Percentiles rank a stretch among this genome's conserved stretches.
These are phyloP conservation scores for Diutina siamensis DNA, from an alignment of 1,139 yeast species.

Conservation along the genomic window DNA sequence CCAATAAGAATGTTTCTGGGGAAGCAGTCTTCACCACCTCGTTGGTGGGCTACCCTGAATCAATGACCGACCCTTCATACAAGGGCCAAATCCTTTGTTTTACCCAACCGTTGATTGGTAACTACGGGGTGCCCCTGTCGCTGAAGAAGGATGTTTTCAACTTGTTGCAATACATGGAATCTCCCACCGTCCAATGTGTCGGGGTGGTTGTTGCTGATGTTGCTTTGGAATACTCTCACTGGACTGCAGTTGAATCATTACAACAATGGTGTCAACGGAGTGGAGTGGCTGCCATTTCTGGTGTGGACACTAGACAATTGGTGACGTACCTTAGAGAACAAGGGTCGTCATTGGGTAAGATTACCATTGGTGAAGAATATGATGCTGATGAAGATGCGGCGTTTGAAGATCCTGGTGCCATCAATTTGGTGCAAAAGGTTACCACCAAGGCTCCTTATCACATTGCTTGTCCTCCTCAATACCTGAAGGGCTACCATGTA, in stretches of 20 bases:
- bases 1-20: slow-evolving; percentile 82
- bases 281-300: slow-evolving; percentile 93
- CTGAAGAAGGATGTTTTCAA: slow-evolving; percentile 71
- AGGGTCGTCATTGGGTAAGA: slow-evolving; percentile 87
- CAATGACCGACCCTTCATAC: slow-evolving; percentile 97
- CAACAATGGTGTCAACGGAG: slow-evolving; percentile 95
- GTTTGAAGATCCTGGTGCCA: slow-evolving; percentile 82
- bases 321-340: slow-evolving; percentile 89
- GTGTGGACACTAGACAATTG: slow-evolving; percentile 92
- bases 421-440: slow-evolving; percentile 86
- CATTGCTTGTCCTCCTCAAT: slow-evolving; percentile 52
- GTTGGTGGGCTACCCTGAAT: slow-evolving; percentile 94
- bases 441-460: slow-evolving; percentile 95
- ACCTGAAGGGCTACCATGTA: slow-evolving; percentile 54
- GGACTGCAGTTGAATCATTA: slow-evolving; percentile 97
- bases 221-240: slow-evolving; percentile 89
- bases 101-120: slow-evolving; percentile 95
- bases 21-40: slow-evolving; percentile 98
- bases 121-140: slow-evolving; percentile 93
- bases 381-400: slow-evolving; percentile 90
- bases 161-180: slow-evolving; percentile 80
- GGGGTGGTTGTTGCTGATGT: slow-evolving; percentile 96
- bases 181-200: slow-evolving; percentile 82
- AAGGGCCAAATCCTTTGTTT: slow-evolving; percentile 92
- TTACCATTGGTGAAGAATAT: slow-evolving; percentile 81